phyloP scores from a whole-genome alignment of 768 basidiomycete species.

The Leccinellum rugosiceps region DNA sequence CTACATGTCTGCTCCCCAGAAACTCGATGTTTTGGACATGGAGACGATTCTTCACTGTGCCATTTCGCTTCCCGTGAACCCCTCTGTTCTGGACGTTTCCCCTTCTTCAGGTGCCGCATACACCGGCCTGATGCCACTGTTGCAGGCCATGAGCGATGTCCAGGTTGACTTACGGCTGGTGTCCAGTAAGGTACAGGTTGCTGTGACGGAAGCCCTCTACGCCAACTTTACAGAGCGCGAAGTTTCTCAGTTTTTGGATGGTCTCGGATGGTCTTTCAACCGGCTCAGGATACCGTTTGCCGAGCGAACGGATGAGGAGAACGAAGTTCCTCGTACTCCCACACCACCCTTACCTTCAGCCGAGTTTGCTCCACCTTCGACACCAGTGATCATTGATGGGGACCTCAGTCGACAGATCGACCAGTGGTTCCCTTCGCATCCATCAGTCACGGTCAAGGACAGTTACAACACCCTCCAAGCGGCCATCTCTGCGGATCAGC shows the following conservation, averaged over 20 bases:
- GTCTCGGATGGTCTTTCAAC: conserved; percentile 16
- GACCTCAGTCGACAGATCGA: conserved; percentile 32
- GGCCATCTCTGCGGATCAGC: conserved; percentile 35
- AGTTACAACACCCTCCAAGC: conserved; percentile 51
- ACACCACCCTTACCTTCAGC: conserved; percentile 13
- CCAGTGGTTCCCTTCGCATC: conserved; percentile 29
- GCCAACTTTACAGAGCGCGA: conserved; percentile 14
- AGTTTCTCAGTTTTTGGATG: conserved; percentile 23
- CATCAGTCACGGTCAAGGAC: conserved; percentile 27
- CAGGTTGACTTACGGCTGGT: conserved; percentile 30
- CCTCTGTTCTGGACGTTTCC: conserved; percentile 4
- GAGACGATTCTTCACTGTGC: conserved; percentile 42
- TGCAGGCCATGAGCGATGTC: conserved; percentile 38
- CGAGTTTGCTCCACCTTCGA: conserved; percentile 9
- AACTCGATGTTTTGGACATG: conserved; percentile 42
- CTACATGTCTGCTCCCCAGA: conserved; percentile 39
- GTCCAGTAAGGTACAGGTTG: conserved; percentile 18
- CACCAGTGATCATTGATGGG: conserved; percentile 22
- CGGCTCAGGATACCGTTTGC: conserved; percentile 20
- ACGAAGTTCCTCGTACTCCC: background rate
- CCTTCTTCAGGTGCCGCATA: conserved; percentile 30
- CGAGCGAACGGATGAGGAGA: conserved; percentile 10
- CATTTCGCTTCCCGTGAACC: conserved; percentile 24
- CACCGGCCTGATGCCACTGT: conserved; percentile 39
- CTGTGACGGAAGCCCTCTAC: conserved; percentile 26